Evolutionary conservation across 352 stramenopile species (phyloP), one percentile per base, ranked within the genome.

Genomic region (Globisporangium paroecandrum): DNA sequence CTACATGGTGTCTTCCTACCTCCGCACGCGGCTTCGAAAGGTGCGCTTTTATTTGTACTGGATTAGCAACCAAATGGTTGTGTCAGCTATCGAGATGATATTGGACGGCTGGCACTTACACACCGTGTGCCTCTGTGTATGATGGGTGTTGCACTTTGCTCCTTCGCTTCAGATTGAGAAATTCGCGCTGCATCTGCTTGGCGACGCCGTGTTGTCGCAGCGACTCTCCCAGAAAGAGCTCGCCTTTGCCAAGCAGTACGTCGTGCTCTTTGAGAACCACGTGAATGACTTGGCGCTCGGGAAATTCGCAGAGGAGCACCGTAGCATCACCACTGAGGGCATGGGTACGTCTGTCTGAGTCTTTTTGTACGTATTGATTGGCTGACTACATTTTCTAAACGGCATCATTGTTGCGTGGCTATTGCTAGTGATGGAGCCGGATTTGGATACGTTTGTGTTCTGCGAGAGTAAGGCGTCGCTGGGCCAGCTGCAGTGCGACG

Each of bases 1-100:
- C 46, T 95, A 91, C 74, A 92, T 92, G 79, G 76, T 95, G 3
- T 79, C 87, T 41, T 94, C 87, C 0, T 95, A 95, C 60, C 68
- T 95, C 24, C 83, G 87, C 41, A 90, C 85, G 15, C 83, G 87
- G 4, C 75, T 95, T 4, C 77, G 69, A 43, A 95, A 95, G 76
- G 85, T 89, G 47, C 29, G 41, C 5, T 8, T 20, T 7, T 6
- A 1, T 20, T 47, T 13, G 36, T 9, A 32, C 34, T 58, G 12
- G 15, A 12, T 13, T 3, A 34, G 13, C 15, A 32, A 32, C 29
- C 29, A 32, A 32, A 49, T 9, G 5, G 18, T 10, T 9, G 41
- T 49, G 15, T n/a, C 41, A 22, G 15, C 15, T 47, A 18, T 10
- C 4, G 10, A 34, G 4, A 22, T 36, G 27, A 2, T 47, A 55